These are phyloP conservation scores for Saccharomycopsis javanensis DNA, from an alignment of 805 yeast genomes.

Conservation along the genomic window DNA sequence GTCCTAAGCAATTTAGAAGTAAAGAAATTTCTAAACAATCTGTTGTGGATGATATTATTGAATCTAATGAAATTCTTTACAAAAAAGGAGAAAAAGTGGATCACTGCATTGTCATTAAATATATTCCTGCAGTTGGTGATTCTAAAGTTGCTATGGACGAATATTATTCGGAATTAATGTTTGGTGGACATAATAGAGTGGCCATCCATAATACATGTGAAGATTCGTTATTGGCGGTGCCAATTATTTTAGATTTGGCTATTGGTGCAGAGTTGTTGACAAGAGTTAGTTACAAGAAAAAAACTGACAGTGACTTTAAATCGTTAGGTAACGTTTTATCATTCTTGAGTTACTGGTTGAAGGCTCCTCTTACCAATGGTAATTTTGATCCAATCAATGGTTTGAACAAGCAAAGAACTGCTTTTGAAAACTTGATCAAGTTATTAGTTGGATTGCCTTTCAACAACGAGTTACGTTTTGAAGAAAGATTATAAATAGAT, in stretches of 20 bases:
- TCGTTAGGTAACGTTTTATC: conserved; percentile 77
- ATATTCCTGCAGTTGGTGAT: conserved; percentile 90
- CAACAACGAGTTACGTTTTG: conserved; percentile 85
- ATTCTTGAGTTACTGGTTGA: conserved; percentile 88
- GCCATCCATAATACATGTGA: conserved; percentile 94
- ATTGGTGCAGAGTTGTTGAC: conserved; percentile 85
- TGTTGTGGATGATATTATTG: conserved; percentile 90
- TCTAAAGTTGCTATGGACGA: conserved; percentile 98
- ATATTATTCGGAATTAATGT: conserved; percentile 92
- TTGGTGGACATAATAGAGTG: conserved; percentile 94
- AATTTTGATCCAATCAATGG: conserved; percentile 90
- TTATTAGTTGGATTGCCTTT: conserved; percentile 85
- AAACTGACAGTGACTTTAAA: conserved; percentile 41
- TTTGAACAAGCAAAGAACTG: conserved; percentile 87
- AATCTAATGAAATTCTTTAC: conserved; percentile 75
- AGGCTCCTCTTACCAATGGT: conserved; percentile 89
- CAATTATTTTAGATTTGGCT: conserved; percentile 83
- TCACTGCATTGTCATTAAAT: conserved; percentile 92
- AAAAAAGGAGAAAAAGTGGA: conserved; percentile 71
- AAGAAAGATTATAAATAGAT: conserved; percentile 55
- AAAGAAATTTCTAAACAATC: conserved; percentile 91
- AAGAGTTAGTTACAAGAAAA: conserved; percentile 69
- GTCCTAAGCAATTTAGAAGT: conserved; percentile 89
- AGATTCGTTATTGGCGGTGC: conserved; percentile 90
- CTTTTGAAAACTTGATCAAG: conserved; percentile 83